Base-by-base conservation (phyloP, 129 eudicot genomes). In the Glebionis coronaria region DNA sequence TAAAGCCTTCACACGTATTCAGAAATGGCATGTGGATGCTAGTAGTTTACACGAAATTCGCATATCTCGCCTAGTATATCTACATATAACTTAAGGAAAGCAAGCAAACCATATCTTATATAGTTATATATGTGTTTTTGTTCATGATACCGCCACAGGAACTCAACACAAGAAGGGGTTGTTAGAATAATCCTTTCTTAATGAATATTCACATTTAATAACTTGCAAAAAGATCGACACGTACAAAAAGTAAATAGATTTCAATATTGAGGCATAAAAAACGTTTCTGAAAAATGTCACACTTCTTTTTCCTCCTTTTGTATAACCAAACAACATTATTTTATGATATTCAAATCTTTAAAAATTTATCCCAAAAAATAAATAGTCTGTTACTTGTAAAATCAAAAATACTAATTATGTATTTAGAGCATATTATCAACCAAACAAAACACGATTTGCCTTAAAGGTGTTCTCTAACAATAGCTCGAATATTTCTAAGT, bases 311-410 rank as follows among this genome's bases (percentile, higher is more conserved):
- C 63, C 74, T 59, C 40, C 54, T 75, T 68, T 67, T 58, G 61
- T 42, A 54, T 52, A 67, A 75, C 18, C 74, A 67, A 75, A 67
- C 79, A 67, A 75, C 55, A 59, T 49, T 50, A 44, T 21, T 58
- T 59, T 25, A 35, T 58, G 31, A 38, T 44, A 59, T 38, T 60
- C 12, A 75, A 9, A 49, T 38, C 16, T 40, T 60, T 11, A 23
- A 40, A 75, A 73, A 68, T 68, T 40, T 68, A 59, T 67, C 79
- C 49, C 51, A 75, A 75, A 58, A n/a, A 66, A 23, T 23, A 23
- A 35, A 59, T 59, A 75, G 59, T 20, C 59, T 47, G 79, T 59
- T 75, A 75, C 74, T 38, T 67, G 79, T 75, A 75, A 74, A 74
- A 75, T 75, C 68, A 73, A 56, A 57, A 29, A 46, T 23, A 31